phyloP scores from a whole-genome alignment of 2,329 filamentous ascomycete species.

The Paecilomyces sp. region DNA sequence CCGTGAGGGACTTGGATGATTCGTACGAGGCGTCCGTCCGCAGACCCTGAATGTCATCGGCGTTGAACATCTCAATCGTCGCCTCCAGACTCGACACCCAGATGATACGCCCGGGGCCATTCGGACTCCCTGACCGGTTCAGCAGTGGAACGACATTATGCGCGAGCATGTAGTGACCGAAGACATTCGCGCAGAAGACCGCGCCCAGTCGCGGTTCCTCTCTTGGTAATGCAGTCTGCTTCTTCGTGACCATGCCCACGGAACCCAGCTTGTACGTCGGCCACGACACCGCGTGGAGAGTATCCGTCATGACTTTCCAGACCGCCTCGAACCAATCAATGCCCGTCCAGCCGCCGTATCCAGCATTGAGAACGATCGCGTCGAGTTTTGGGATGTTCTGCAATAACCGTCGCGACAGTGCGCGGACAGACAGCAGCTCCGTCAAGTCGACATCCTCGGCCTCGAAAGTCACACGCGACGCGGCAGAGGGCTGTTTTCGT shows the following conservation, averaged over 20 bases:
- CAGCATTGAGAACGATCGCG: constrained; percentile 76
- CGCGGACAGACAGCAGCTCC: constrained; percentile 48
- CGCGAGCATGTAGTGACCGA: constrained; percentile 86
- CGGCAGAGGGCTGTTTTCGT: background rate
- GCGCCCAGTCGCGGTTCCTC: constrained; percentile 61
- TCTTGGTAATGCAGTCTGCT: constrained; percentile 38
- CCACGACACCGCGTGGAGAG: constrained; percentile 64
- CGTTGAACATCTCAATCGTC: constrained; percentile 47
- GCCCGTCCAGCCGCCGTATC: constrained; percentile 79
- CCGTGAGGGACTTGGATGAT: constrained; percentile 77
- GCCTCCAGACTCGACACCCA: constrained; percentile 85
- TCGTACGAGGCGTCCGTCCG: constrained; percentile 64
- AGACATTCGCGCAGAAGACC: constrained; percentile 86
- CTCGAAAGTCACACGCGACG: constrained; percentile 42
- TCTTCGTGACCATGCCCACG: constrained; percentile 47
- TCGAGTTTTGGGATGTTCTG: constrained; percentile 62
- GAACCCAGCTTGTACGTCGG: constrained; percentile 66
- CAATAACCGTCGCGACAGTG: constrained; percentile 45
- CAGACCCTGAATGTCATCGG: constrained; percentile 71
- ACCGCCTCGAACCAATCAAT: constrained; percentile 60
- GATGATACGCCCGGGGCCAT: constrained; percentile 59
- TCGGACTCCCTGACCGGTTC: constrained; percentile 35
- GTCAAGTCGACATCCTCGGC: constrained; percentile 54
- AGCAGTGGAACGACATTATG: constrained; percentile 75
- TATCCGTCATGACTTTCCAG: constrained; percentile 52